These are phyloP conservation scores for Mycena latifolia DNA, from an alignment of 768 basidiomycete species.

Conservation along the genomic window DNA sequence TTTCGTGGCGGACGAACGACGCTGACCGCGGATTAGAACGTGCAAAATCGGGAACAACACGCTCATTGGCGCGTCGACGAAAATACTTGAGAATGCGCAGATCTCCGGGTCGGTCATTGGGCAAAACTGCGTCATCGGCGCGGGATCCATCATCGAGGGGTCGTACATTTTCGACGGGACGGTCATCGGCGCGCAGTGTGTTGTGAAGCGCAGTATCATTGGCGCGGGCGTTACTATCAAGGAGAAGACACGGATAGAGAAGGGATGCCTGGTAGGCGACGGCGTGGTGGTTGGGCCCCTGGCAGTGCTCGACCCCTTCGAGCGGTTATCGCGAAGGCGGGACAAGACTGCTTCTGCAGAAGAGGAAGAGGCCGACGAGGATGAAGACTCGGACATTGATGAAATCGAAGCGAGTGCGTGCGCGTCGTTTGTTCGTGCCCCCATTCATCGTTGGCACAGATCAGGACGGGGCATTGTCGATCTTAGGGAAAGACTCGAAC, in stretches of 20 bases:
- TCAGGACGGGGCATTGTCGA: constrained; percentile 57
- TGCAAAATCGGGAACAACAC: constrained; percentile 85
- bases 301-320: constrained; percentile 75
- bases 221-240: constrained; percentile 82
- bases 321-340: constrained; percentile 73
- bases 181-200: constrained; percentile 74
- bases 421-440: not conserved
- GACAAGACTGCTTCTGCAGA: constrained; percentile 47
- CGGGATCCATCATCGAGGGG: constrained; percentile 73
- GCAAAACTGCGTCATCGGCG: constrained; percentile 77
- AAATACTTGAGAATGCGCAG: constrained; percentile 74
- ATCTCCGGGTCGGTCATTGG: constrained; percentile 86
- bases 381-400: constrained; percentile 70
- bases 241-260: constrained; percentile 73
- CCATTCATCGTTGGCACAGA: constrained; percentile 47
- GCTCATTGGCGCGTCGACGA: constrained; percentile 85
- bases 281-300: constrained; percentile 84
- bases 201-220: constrained; percentile 84
- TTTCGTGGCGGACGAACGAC: not conserved
- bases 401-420: constrained; percentile 75
- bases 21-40: constrained; percentile 60
- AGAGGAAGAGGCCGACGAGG: constrained; percentile 47
- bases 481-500: constrained; percentile 78
- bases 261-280: constrained; percentile 87
- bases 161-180: constrained; percentile 90